Evolutionary conservation across 148 eudicot genomes (phyloP).

Genomic region (Silene latifolia): DNA sequence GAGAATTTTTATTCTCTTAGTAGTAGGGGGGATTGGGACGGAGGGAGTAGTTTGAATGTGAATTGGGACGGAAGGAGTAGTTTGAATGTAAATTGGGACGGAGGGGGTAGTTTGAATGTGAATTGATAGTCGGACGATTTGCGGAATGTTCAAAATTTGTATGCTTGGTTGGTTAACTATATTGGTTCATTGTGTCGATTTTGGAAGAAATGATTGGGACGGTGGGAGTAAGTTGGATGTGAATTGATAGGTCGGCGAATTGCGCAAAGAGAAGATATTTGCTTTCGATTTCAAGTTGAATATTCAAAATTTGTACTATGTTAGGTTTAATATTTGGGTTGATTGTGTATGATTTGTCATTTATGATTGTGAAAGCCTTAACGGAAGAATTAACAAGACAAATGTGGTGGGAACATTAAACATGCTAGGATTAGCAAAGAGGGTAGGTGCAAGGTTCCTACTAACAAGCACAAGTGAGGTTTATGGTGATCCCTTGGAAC

Average conservation of each 20-base stretch:
- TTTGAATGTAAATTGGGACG: conserved; percentile 6
- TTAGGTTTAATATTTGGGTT: not conserved
- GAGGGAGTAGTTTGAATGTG: conserved; percentile 9
- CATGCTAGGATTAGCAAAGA: conserved; percentile 94
- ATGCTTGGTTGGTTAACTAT: not conserved
- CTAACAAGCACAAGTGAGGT: conserved; percentile 99
- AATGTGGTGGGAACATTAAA: conserved; percentile 98
- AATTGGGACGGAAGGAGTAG: not conserved
- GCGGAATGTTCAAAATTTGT: not conserved
- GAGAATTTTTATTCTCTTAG: too few species aligned
- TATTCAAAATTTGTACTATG: not conserved
- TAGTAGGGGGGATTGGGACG: too few species aligned
- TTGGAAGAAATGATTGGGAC: too few species aligned
- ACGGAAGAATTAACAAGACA: conserved; percentile 61
- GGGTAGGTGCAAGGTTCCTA: conserved; percentile 90
- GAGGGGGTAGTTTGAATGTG: too few species aligned
- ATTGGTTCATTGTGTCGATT: not conserved
- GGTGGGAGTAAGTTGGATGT: conserved; percentile 9
- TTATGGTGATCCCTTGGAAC: conserved; percentile 93
- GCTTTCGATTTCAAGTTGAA: not conserved
- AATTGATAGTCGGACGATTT: not conserved
- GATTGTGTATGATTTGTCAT: not conserved
- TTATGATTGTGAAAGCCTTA: conserved; percentile 8
- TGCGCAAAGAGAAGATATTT: conserved; percentile 5
- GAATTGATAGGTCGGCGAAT: not conserved